A percentile compares a stretch with the other conserved stretches of the same genome.
phyloP scores from a whole-genome alignment of 1,284 basidiomycete species.

The Cutaneotrichosporon sp. region DNA sequence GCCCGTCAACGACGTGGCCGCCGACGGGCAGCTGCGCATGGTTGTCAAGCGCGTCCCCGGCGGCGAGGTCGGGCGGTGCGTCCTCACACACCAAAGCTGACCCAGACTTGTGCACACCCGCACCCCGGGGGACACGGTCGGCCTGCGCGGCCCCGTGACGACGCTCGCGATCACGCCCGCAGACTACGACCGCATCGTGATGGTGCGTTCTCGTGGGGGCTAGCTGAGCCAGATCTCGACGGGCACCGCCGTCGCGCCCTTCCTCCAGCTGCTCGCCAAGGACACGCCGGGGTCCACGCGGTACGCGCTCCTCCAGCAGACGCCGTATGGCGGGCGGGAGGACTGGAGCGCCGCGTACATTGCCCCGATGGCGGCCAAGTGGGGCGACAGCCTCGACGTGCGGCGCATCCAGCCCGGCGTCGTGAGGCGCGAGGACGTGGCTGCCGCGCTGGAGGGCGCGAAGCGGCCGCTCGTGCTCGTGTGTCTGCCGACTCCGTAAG shows the following conservation, averaged over 20 bases:
- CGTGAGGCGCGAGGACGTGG: slow-evolving; percentile 11
- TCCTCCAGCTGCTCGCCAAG: slow-evolving; percentile 51
- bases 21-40: slow-evolving; percentile 39
- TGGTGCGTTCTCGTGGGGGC: too few relatives aligned
- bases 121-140: slow-evolving; percentile 38
- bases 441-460: slow-evolving; percentile 8
- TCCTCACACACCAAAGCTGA: slow-evolving; percentile 3
- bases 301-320: slow-evolving; percentile 38
- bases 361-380: slow-evolving; percentile 27
- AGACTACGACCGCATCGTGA: slow-evolving; percentile 45
- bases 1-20: slow-evolving; percentile 43
- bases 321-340: neutral
- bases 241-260: slow-evolving; percentile 52
- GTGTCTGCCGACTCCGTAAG: slow-evolving; percentile 46
- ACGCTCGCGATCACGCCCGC: slow-evolving; percentile 41
- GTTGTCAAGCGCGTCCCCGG: slow-evolving; percentile 51
- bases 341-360: slow-evolving; percentile 26
- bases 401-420: slow-evolving; percentile 19
- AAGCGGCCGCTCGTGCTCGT: slow-evolving; percentile 40
- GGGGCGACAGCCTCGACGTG: slow-evolving; percentile 23
- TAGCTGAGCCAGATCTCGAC: too few relatives aligned
- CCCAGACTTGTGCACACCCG: slow-evolving; percentile 44
- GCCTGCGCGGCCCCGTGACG: slow-evolving; percentile 48
- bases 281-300: slow-evolving; percentile 20
- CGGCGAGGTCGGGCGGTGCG: slow-evolving; percentile 53